Evolutionary conservation across 1,139 yeast species (phyloP), one percentile per base, ranked within the genome.

Genomic region (Blastobotrys capitulatus): DNA sequence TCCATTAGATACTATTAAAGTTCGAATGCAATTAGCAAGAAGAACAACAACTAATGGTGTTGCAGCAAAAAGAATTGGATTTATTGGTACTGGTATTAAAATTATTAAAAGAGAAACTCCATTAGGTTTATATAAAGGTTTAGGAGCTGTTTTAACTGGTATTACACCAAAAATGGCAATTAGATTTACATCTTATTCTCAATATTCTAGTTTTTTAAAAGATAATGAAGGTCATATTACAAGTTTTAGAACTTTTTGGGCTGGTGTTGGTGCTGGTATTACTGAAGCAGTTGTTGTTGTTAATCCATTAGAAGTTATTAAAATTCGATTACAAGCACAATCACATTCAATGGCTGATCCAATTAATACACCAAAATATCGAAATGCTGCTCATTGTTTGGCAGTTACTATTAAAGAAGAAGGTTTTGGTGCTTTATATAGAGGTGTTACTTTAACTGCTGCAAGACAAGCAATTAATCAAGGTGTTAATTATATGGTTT

Each of bases 141-240:
- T 92, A 50, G 97, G 97, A 35, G 97, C 98, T 20, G 98, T 92
- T 54, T 87, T 89, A 50, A 86, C 92, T 65, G 98, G 98, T 55
- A 92, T 92, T 64, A 95, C 92, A 43, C 98, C 98, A 52, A 92
- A 92, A 68, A 92, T 92, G 98, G 97, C 96, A 32, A 86, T 92
- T 60, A 78, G 98, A 65, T 92, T 92, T 74, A 83, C 96, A 42
- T 86, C 97, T 2, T 92, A 89, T 67, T 97, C 90, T 69, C 83
- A 82, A 62, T 90, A 86, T 75, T 82, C 95, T 69, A 76, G 82
- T 22, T 70, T 82, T 53, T 76, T 90, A 58, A 79, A 80, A 55
- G 75, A 76, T 54, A 64, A 61, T 26, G 80, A 84, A 43, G 95
- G 95, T 26, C 71, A 76, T 29, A 72, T 89, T 47, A 80, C 94